Evolutionary conservation across 2,329 filamentous ascomycete genomes (phyloP).

Genomic region (Ploettnerulaceae sp.): DNA sequence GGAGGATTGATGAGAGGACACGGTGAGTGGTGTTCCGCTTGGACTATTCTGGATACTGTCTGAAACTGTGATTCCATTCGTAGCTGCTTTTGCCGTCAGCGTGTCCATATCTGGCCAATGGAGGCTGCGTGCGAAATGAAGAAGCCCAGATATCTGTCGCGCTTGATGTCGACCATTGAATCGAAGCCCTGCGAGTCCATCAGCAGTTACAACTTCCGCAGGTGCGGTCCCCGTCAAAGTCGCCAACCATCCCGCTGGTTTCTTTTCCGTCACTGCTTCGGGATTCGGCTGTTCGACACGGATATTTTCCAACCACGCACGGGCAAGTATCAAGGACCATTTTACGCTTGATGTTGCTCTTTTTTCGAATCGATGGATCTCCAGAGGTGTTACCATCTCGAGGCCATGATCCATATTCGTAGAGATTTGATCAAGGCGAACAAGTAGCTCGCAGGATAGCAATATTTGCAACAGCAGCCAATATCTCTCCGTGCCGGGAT

Average conservation of each 20-base stretch:
- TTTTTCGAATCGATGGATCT: constrained; percentile 57
- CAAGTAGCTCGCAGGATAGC: constrained; percentile 59
- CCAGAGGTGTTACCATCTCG: constrained; percentile 48
- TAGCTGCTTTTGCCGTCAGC: constrained; percentile 27
- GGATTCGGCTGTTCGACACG: constrained; percentile 45
- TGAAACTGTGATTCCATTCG: constrained; percentile 31
- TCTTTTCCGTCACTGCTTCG: constrained; percentile 25
- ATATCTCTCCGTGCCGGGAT: constrained; percentile 57
- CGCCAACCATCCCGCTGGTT: constrained; percentile 47
- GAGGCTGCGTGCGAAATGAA: constrained; percentile 59
- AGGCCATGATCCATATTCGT: constrained; percentile 53
- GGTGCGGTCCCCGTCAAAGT: constrained; percentile 45
- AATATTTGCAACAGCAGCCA: constrained; percentile 64
- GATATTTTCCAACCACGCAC: constrained; percentile 65
- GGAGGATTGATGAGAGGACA: constrained; percentile 26
- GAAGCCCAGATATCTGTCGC: constrained; percentile 56
- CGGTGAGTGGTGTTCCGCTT: constrained; percentile 30
- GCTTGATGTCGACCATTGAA: constrained; percentile 44
- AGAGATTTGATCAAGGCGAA: constrained; percentile 59
- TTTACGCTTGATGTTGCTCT: constrained; percentile 57
- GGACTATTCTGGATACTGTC: constrained; percentile 26
- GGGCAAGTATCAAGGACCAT: constrained; percentile 61
- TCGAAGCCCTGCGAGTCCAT: constrained; percentile 36
- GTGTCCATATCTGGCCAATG: constrained; percentile 57
- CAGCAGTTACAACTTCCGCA: constrained; percentile 39